Conservation (phyloP, 202 grass and related monocot genomes). For the Carex sylvatica region DNA sequence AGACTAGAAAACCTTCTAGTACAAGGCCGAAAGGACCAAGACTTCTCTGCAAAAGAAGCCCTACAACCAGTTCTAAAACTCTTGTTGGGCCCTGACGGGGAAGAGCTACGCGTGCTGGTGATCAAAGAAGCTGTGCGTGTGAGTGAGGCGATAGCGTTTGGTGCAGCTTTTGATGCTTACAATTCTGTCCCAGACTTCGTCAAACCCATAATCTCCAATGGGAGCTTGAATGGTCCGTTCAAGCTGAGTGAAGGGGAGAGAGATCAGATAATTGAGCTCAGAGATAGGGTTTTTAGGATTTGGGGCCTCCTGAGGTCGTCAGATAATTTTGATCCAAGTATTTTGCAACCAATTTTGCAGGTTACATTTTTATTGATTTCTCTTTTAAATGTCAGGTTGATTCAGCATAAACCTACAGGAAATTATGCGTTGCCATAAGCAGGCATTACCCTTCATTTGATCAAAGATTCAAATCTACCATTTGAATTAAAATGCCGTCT, state of each 20-base stretch:
- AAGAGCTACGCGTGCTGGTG: conserved; percentile 68
- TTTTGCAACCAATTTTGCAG: conserved; percentile 88
- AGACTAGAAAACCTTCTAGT: conserved; percentile 99
- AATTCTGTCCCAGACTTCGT: conserved; percentile 59
- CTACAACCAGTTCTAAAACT: conserved; percentile 90
- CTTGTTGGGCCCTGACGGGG: conserved; percentile 67
- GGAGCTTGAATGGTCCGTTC: conserved; percentile 52
- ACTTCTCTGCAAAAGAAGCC: conserved; percentile 89
- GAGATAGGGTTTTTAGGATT: conserved; percentile 72
- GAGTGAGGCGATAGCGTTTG: conserved; percentile 75
- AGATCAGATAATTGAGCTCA: conserved; percentile 69
- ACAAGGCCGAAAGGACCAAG: conserved; percentile 88
- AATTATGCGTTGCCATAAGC: not conserved
- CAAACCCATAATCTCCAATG: conserved; percentile 65
- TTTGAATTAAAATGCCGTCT: not conserved
- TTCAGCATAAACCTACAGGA: not conserved
- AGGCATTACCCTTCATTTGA: not conserved
- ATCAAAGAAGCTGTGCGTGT: conserved; percentile 91
- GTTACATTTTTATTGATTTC: conserved; percentile 30
- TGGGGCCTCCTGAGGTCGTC: conserved; percentile 83
- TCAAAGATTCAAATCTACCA: not conserved
- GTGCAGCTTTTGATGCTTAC: conserved; percentile 65
- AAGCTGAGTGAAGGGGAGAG: conserved; percentile 63
- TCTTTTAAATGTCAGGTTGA: not conserved
- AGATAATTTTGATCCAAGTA: conserved; percentile 78